Conservation (phyloP, 2,329 filamentous ascomycete genomes). For the Trichoderma simmonsii region DNA sequence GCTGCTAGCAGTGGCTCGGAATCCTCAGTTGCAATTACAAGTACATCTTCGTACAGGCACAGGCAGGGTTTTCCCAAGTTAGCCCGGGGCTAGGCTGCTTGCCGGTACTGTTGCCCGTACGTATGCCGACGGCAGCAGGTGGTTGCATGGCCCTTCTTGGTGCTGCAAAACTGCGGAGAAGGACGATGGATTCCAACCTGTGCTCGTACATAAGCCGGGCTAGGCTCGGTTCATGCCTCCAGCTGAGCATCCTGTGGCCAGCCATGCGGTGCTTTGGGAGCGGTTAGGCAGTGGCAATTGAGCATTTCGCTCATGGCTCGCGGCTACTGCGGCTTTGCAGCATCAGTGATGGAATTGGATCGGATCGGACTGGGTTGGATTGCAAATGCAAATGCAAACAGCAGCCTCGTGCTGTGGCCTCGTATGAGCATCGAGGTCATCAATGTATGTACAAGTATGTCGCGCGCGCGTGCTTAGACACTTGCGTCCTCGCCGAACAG, state of each 20-base stretch:
- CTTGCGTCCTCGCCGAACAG: neutral
- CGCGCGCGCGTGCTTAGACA: conserved; percentile 12
- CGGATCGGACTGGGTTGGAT: neutral
- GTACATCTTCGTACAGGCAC: neutral
- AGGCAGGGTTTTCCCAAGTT: neutral
- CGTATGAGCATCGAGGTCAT: neutral
- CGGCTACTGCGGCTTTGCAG: neutral
- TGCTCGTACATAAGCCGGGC: neutral
- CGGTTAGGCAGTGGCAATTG: neutral
- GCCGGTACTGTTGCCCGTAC: neutral
- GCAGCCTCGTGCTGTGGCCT: neutral
- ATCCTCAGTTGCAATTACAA: neutral
- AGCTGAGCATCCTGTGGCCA: neutral
- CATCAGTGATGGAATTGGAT: neutral
- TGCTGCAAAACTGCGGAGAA: neutral
- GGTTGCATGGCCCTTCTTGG: too few species aligned
- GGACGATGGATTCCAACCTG: neutral
- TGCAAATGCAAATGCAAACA: neutral
- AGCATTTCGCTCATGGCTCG: neutral
- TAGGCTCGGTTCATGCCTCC: neutral
- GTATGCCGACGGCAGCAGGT: neutral
- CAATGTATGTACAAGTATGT: neutral
- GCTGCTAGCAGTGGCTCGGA: neutral
- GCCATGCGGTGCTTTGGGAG: neutral
- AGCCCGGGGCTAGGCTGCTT: neutral